phyloP scores from a whole-genome alignment of 176 grass and related monocot genomes.

The Carex scoparia region DNA sequence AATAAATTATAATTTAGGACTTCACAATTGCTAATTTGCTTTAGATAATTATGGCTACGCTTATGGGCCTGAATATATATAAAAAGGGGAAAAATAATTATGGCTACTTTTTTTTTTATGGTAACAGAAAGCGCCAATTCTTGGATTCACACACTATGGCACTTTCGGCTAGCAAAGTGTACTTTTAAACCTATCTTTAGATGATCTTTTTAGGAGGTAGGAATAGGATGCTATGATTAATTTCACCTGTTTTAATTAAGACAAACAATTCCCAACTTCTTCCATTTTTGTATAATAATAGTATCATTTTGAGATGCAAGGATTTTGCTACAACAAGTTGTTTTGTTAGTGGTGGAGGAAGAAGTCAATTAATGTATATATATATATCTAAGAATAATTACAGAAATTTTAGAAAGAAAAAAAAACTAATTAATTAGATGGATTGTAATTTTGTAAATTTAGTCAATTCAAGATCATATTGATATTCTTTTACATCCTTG shows the following conservation, averaged over 20 bases:
- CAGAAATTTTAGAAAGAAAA: neutral
- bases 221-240: neutral
- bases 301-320: neutral
- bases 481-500: neutral
- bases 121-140: conserved; percentile 5
- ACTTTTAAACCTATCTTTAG: neutral
- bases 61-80: neutral
- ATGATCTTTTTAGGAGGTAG: neutral
- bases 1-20: conserved; percentile 4
- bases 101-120: neutral
- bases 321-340: neutral
- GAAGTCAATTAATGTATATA: neutral
- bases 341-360: neutral
- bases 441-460: too few species aligned
- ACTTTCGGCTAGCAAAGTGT: conserved; percentile 8
- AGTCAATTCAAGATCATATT: neutral
- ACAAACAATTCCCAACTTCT: neutral
- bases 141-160: conserved; percentile 21
- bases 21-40: neutral
- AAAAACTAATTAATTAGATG: too few species aligned
- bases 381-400: neutral
- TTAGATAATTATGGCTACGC: neutral
- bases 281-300: neutral
- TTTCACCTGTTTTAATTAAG: neutral
- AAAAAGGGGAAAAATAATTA: neutral